phyloP scores from a whole-genome alignment of 208 protist genomes.

The Leishmania lainsoni region DNA sequence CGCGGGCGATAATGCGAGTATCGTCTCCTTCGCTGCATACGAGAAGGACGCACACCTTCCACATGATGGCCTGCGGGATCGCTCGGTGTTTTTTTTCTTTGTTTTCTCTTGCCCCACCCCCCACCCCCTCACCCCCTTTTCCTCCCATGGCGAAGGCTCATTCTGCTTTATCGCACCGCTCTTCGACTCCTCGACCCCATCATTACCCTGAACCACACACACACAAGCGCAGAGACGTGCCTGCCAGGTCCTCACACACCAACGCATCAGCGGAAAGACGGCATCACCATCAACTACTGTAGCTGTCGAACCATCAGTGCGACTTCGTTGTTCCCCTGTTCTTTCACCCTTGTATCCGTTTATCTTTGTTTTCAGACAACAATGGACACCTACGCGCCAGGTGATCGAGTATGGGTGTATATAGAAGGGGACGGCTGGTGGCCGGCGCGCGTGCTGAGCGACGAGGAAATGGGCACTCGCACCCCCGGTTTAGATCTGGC shows the following conservation, averaged over 20 bases:
- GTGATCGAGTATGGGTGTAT: constrained; percentile 86
- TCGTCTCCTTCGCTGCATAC: not conserved
- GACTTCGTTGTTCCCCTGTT: not conserved
- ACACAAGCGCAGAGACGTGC: not conserved
- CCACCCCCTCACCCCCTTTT: too few species aligned
- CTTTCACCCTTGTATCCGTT: not conserved
- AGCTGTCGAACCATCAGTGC: not conserved
- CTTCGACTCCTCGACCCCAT: not conserved
- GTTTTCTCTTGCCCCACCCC: too few species aligned
- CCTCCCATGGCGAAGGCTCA: too few species aligned
- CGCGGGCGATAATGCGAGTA: not conserved
- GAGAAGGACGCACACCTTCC: too few species aligned
- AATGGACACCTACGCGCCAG: constrained; percentile 46
- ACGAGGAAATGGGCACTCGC: constrained; percentile 40
- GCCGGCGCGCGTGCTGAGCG: constrained; percentile 73
- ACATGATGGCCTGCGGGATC: too few species aligned
- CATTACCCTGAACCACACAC: not conserved
- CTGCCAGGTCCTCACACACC: not conserved
- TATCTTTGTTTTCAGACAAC: not conserved
- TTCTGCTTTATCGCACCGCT: not conserved
- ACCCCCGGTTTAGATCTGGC: constrained; percentile 48
- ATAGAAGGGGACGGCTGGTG: constrained; percentile 84
- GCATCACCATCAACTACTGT: not conserved
- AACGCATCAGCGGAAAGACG: not conserved
- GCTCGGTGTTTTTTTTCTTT: too few species aligned